Conservation (phyloP, 441 rosid species). For the Pelargonium citronellum region DNA sequence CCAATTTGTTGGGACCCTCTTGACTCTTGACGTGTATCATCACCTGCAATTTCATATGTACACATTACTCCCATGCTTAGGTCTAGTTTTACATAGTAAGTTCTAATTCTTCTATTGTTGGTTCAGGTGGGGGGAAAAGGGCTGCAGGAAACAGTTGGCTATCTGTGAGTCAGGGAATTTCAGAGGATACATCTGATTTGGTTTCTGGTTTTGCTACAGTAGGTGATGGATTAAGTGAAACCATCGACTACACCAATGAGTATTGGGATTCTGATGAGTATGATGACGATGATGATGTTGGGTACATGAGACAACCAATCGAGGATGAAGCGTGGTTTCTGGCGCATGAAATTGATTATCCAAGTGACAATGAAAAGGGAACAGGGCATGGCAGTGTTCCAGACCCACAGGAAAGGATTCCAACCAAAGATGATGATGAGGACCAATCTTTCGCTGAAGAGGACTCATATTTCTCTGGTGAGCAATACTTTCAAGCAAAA, state of each 20-base stretch:
- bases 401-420: constrained; percentile 59
- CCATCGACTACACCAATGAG: constrained; percentile 78
- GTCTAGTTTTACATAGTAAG: too few species aligned
- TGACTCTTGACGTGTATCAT: too few species aligned
- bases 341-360: constrained; percentile 96
- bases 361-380: constrained; percentile 95
- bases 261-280: constrained; percentile 99
- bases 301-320: constrained; percentile 92
- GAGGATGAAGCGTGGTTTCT: constrained; percentile 97
- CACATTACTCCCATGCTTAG: too few species aligned
- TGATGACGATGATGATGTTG: constrained; percentile 93
- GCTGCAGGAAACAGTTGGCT: constrained; percentile 87
- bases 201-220: constrained; percentile 96
- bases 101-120: constrained; percentile 18
- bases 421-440: constrained; percentile 72
- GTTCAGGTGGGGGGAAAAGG: constrained; percentile 62
- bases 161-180: constrained; percentile 92
- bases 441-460: constrained; percentile 90
- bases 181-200: constrained; percentile 89
- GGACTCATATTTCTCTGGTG: constrained; percentile 85
- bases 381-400: constrained; percentile 71
- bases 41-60: too few species aligned
- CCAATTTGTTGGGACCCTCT: too few species aligned
- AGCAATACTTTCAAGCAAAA: constrained; percentile 63
- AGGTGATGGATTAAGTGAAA: constrained; percentile 93